phyloP scores from a whole-genome alignment of 139 green algal genomes.

The Picocystis salinarum region DNA sequence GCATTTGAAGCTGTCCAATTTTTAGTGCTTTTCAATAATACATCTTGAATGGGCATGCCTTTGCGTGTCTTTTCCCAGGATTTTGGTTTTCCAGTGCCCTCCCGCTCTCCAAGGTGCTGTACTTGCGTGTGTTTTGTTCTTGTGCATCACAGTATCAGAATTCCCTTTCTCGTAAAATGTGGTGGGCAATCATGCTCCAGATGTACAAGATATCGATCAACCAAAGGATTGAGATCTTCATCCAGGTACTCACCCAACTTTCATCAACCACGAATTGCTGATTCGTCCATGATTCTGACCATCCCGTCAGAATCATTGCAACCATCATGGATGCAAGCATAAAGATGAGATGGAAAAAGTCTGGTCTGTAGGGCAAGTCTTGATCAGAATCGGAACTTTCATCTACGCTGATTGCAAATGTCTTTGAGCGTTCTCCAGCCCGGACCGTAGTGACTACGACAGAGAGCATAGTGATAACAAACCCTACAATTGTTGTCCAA shows the following conservation, averaged over 20 bases:
- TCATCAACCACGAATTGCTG: slow-evolving; percentile 27
- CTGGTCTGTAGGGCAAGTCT: slow-evolving; percentile 35
- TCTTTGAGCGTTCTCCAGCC: neutral
- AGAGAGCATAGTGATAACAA: slow-evolving; percentile 1
- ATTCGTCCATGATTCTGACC: slow-evolving; percentile 19
- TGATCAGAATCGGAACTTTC: too few relatives aligned
- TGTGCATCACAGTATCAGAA: too few relatives aligned
- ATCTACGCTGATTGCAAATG: too few relatives aligned
- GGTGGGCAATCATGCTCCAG: slow-evolving; percentile 58
- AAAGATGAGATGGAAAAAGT: slow-evolving; percentile 61
- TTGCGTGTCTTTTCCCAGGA: too few relatives aligned
- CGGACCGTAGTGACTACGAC: neutral
- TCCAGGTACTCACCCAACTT: slow-evolving; percentile 42
- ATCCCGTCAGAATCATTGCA: slow-evolving; percentile 49
- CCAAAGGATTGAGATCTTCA: slow-evolving; percentile 61
- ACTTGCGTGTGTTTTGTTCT: too few relatives aligned
- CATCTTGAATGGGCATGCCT: too few relatives aligned
- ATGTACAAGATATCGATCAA: slow-evolving; percentile 46
- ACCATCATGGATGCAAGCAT: slow-evolving; percentile 40
- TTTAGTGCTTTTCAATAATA: too few relatives aligned
- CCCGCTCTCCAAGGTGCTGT: too few relatives aligned
- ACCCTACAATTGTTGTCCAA: slow-evolving; percentile 1
- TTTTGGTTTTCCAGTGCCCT: too few relatives aligned
- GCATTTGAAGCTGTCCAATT: too few relatives aligned
- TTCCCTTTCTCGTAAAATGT: slow-evolving; percentile 24